Base-by-base conservation (phyloP, 371 early-diverging fungal genomes). In the Mortierella sp. region DNA sequence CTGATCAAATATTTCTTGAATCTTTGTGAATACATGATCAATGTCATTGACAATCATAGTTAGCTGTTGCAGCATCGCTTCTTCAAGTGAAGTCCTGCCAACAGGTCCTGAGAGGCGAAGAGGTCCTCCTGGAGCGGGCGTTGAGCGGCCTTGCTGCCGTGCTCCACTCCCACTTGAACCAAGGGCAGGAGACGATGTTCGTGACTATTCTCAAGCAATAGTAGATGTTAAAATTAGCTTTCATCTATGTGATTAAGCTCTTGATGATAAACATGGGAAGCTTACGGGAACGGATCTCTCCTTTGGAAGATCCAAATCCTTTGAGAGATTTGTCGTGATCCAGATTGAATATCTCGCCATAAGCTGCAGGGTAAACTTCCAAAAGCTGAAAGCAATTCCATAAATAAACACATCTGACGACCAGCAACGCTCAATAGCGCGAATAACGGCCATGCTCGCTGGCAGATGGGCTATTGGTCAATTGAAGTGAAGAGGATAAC, bases 351-450 rank as follows among this genome's bases (percentile, higher is more conserved):
- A 79, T 13, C 80, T 45, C 53, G 70, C 67, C 70, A 79, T 65
- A 66, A 93, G 85, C 82, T 94, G 94, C 28, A 95, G 62, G 0
- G 94, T 92, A 55, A 95, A 82, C 70, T 91, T 91, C 92, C 93
- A 95, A 53, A 94, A 93, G 26, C 89, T 85, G 72, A 88, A 85
- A 0, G 91, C 84, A 8, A 93, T 68, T 0, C 88, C 87, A 58
- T 85, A 87, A 6, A 94, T 72, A 68, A 83, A 95, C 8, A 94
- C 86, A 19, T 87, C 72, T 23, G 91, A 86, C 4, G 90, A 86
- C 93, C 93, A 95, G 64, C 93, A 93, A 26, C 85, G 78, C 22
- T 83, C 70, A 9, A 93, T 85, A 3, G 90, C 88, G 1, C 76
- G 65, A 7, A 89, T 64, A n/a, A 92, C 72, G 0, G 87, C 87